Evolutionary conservation across 148 eudicot species (phyloP).

Genomic region (Fagopyrum tataricum): DNA sequence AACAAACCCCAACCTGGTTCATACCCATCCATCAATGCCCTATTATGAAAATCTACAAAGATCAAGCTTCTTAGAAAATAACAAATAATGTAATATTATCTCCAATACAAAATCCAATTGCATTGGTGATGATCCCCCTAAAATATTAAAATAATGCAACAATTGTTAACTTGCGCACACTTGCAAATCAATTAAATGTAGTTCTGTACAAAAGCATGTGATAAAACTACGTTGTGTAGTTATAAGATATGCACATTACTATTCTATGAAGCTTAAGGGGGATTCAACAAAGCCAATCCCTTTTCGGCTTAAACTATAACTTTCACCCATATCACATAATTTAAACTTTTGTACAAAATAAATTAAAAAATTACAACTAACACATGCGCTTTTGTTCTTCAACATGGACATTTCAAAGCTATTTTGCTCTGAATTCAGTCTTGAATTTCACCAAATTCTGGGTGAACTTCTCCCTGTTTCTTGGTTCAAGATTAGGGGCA

Average conservation of each 20-base stretch:
- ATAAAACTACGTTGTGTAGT: conserved; percentile 9
- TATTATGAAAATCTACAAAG: too few relatives aligned
- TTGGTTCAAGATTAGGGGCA: conserved; percentile 32
- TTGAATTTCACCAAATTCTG: conserved; percentile 39
- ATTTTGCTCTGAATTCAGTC: conserved; percentile 39
- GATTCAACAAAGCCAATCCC: neutral
- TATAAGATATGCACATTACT: conserved; percentile 9
- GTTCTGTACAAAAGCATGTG: neutral
- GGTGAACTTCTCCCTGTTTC: conserved; percentile 49
- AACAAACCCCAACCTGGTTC: too few relatives aligned
- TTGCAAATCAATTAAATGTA: neutral
- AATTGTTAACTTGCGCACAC: neutral
- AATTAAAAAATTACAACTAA: neutral
- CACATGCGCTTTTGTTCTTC: neutral
- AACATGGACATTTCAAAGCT: neutral
- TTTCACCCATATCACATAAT: neutral
- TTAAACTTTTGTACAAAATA: neutral
- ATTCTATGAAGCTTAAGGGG: conserved; percentile 5
- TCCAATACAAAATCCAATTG: too few relatives aligned
- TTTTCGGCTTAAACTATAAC: neutral
- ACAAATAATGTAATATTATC: too few relatives aligned
- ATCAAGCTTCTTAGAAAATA: too few relatives aligned
- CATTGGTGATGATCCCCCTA: too few relatives aligned
- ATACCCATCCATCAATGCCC: too few relatives aligned
- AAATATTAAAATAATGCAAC: neutral